phyloP scores from a whole-genome alignment of 805 yeast species.

The Candida montana region DNA sequence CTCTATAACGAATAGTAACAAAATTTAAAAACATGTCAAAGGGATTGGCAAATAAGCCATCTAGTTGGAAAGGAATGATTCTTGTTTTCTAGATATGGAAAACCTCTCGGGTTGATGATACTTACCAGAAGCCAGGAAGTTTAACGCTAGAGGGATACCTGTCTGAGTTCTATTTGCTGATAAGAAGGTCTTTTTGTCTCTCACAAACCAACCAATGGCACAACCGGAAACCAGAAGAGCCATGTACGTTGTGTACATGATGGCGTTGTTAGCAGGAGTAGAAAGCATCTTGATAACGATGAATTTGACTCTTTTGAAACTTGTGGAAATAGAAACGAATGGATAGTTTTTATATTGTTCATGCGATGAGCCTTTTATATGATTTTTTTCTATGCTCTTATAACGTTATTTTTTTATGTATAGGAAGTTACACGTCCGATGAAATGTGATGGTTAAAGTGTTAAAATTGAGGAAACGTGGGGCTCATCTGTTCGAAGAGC shows the following conservation, averaged over 20 bases:
- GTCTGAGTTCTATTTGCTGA: slow-evolving; percentile 76
- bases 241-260: slow-evolving; percentile 57
- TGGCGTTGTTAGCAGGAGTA: slow-evolving; percentile 53
- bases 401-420: too few species aligned
- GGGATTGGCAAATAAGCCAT: neutral
- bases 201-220: slow-evolving; percentile 53
- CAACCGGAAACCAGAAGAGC: slow-evolving; percentile 49
- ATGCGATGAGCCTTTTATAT: neutral
- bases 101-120: slow-evolving; percentile 21
- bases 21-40: too few species aligned
- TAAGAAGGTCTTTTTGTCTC: slow-evolving; percentile 52
- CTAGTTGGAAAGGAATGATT: neutral
- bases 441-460: too few species aligned
- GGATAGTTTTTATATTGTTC: too few species aligned
- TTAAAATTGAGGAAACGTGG: too few species aligned
- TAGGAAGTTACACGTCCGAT: too few species aligned
- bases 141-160: slow-evolving; percentile 77
- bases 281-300: slow-evolving; percentile 30
- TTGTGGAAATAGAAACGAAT: too few species aligned
- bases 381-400: too few species aligned
- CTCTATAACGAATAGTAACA: too few species aligned
- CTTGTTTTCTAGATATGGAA: neutral
- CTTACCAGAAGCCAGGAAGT: slow-evolving; percentile 89
- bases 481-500: too few species aligned
- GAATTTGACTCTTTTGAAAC: too few species aligned